Base-by-base conservation (phyloP, 345 rosid genomes). In the Conringia planisiliqua region DNA sequence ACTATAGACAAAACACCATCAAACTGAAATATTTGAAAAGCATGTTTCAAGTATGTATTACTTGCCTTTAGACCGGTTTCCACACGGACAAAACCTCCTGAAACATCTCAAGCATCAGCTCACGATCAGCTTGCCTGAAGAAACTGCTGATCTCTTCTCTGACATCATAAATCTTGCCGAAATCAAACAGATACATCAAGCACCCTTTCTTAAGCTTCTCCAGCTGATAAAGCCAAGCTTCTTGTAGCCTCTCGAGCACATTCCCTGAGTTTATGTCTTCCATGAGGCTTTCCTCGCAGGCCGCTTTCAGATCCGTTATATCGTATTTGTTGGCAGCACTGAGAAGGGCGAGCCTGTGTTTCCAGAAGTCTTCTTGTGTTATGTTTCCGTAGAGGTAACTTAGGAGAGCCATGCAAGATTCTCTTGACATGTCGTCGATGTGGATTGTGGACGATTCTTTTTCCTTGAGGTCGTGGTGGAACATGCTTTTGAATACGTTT, bases 321-420 rank as follows among this genome's bases (percentile, higher is more conserved):
- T 87, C 95, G 30, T 91, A 94, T 68, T 94, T 94, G 85, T 94
- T 87, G 14, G 97, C 95, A 0, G 97, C 96, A 3, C 95, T 90
- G 4, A 90, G 81, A 55, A 94, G 78, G 1, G 92, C 79, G 47
- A 90, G 81, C 11, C 98, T 63, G 82, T 94, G 97, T 85, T 87
- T 88, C 97, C 96, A 88, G 81, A 94, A 94, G n/a, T 88, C 90
- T 69, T 86, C 90, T 74, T 87, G 89, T 20, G 85, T 82, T 71
- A 91, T 85, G 79, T 80, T 88, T 29, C 98, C 98, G 44, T 94
- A 94, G 74, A 94, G 71, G 86, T 88, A 89, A 72, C 85, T 81
- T n/a, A 94, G 81, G 10, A 94, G 88, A 72, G 89, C 86, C 80
- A 63, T 82, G 84, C 98, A 94, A 55, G 96, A 86, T 62, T 91